Evolutionary conservation across 768 basidiomycete species (phyloP).

Genomic region (Tricholoma matsutake): DNA sequence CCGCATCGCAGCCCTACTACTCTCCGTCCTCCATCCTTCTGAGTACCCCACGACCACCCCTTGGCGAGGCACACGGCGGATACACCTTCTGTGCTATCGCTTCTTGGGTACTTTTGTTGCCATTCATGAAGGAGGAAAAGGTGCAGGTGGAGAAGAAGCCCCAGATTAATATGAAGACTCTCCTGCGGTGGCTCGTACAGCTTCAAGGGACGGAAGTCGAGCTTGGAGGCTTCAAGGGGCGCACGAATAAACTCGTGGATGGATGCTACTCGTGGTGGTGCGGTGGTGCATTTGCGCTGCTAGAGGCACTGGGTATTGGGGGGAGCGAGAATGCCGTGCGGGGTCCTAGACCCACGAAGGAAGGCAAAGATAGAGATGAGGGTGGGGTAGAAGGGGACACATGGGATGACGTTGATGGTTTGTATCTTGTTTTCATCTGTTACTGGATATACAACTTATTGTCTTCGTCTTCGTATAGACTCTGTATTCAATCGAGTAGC

Average conservation of each 20-base stretch:
- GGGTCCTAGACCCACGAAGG: conserved; percentile 13
- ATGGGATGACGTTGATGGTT: conserved; percentile 78
- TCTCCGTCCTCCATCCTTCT: conserved; percentile 32
- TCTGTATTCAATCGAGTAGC: conserved; percentile 61
- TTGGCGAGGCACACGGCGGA: conserved; percentile 23
- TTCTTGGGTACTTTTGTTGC: conserved; percentile 54
- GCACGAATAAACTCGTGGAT: conserved; percentile 98
- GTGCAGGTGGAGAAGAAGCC: conserved; percentile 25
- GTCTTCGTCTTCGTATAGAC: conserved; percentile 20
- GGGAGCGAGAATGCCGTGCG: conserved; percentile 29
- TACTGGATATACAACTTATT: background rate
- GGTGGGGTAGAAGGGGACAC: conserved; percentile 30
- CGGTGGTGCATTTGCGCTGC: conserved; percentile 78
- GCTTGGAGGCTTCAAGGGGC: conserved; percentile 87
- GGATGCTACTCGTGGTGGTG: conserved; percentile 99
- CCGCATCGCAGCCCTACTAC: conserved; percentile 70
- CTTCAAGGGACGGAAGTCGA: conserved; percentile 86
- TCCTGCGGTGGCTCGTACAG: conserved; percentile 78
- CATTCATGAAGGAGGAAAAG: conserved; percentile 34
- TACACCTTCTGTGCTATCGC: too few relatives aligned
- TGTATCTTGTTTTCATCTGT: conserved; percentile 10
- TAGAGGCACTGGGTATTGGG: conserved; percentile 59
- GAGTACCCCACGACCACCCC: conserved; percentile 57
- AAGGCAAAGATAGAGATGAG: conserved; percentile 13
- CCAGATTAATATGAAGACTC: conserved; percentile 51